phyloP scores from a whole-genome alignment of 176 grass and related monocot genomes.

The Zizania latifolia region DNA sequence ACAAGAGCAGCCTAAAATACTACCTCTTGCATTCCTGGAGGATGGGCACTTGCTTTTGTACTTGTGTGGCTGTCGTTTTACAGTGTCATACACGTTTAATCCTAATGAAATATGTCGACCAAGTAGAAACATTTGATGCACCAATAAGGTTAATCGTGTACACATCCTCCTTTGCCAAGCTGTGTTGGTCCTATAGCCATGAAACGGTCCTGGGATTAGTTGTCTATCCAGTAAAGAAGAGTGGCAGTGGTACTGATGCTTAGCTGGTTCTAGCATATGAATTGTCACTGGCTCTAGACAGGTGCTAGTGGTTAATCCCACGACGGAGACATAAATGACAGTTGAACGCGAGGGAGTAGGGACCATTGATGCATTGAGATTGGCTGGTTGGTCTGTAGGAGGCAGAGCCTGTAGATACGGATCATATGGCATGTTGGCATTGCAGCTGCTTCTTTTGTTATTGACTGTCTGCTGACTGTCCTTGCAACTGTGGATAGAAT shows the following conservation, averaged over 20 bases:
- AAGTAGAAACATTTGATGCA: neutral
- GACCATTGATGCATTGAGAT: conserved; percentile 32
- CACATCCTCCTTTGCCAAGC: conserved; percentile 26
- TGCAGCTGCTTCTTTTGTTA: neutral
- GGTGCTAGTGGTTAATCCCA: conserved; percentile 38
- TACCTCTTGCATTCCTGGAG: neutral
- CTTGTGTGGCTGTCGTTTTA: neutral
- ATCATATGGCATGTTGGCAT: conserved; percentile 18
- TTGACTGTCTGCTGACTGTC: neutral
- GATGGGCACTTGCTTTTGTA: neutral
- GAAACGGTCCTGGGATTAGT: conserved; percentile 25
- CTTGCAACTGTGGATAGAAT: neutral
- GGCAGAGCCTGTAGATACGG: conserved; percentile 29
- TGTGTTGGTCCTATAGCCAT: conserved; percentile 27
- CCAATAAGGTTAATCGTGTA: conserved; percentile 12
- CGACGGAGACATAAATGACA: conserved; percentile 28
- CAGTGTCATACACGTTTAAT: neutral
- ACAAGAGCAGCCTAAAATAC: neutral
- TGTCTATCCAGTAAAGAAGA: conserved; percentile 35
- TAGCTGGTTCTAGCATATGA: conserved; percentile 39
- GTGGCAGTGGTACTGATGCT: conserved; percentile 30
- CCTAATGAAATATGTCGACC: neutral
- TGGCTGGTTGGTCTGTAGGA: conserved; percentile 36
- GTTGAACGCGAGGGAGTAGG: conserved; percentile 30
- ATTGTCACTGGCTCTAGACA: conserved; percentile 33